These are phyloP conservation scores for Aspergillus caelatus DNA, from an alignment of 2,329 filamentous ascomycete species.

Conservation along the genomic window DNA sequence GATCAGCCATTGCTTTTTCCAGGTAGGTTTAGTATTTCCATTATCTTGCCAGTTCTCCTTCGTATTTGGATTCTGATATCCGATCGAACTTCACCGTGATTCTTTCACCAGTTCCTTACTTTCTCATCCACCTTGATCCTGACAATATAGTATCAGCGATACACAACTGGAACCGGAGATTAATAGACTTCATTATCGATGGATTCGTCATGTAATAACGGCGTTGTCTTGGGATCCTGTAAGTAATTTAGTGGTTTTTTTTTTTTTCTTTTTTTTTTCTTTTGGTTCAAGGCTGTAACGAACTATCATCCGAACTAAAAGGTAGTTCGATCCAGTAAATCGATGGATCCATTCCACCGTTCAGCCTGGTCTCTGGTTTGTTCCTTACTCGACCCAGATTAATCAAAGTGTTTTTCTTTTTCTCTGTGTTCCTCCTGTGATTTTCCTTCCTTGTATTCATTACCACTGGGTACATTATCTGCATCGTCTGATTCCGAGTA, in stretches of 20 bases:
- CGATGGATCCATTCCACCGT: constrained; percentile 1
- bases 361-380: background rate
- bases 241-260: background rate
- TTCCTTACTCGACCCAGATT: background rate
- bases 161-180: background rate
- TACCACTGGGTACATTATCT: background rate
- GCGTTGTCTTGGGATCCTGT: background rate
- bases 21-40: too few species aligned
- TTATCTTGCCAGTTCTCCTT: background rate
- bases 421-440: constrained; percentile 1
- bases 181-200: background rate
- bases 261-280: constrained; percentile 4
- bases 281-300: constrained; percentile 1
- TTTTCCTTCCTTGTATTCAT: constrained; percentile 4
- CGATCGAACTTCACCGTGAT: constrained; percentile 3
- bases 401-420: constrained; percentile 1
- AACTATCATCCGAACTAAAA: constrained; percentile 3
- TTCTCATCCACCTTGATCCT: constrained; percentile 12
- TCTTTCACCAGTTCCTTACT: background rate
- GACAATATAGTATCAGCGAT: background rate
- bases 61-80: background rate
- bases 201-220: background rate
- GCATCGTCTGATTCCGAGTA: background rate
- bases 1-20: background rate
- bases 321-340: background rate